These are phyloP conservation scores for Prunus armeniaca DNA, from an alignment of 306 rosid species.

Conservation along the genomic window DNA sequence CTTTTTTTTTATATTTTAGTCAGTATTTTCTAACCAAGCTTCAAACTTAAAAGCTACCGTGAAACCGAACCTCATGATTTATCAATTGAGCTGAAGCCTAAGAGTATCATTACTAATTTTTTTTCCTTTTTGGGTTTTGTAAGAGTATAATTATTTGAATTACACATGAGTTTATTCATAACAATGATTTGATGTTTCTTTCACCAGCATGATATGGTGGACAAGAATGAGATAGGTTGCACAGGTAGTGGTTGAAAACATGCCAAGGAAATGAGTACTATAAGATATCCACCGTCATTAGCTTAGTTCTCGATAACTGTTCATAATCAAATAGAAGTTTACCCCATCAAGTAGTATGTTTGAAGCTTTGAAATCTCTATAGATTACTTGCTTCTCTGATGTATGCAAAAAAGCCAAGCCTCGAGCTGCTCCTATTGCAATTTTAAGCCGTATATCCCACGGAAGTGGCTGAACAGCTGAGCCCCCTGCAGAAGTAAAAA, in stretches of 20 bases:
- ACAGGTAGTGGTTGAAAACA: neutral
- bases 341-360: constrained; percentile 93
- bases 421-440: constrained; percentile 92
- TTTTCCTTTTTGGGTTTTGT: too few species aligned
- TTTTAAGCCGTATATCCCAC: constrained; percentile 84
- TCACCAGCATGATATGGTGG: neutral
- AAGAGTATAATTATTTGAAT: neutral
- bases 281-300: neutral
- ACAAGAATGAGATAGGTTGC: neutral
- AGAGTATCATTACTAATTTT: neutral
- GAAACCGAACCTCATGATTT: neutral
- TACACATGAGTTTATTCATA: neutral
- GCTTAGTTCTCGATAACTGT: neutral
- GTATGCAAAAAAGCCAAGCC: constrained; percentile 89
- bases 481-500: constrained; percentile 57
- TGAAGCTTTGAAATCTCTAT: constrained; percentile 94
- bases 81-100: neutral
- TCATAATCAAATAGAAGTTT: constrained; percentile 11
- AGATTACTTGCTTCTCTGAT: constrained; percentile 78
- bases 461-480: constrained; percentile 73
- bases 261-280: neutral
- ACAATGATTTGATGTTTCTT: neutral
- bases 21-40: neutral
- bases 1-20: neutral
- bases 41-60: neutral